Conservation (phyloP, 2,329 filamentous ascomycete species). For the Pyrenochaeta sp. region DNA sequence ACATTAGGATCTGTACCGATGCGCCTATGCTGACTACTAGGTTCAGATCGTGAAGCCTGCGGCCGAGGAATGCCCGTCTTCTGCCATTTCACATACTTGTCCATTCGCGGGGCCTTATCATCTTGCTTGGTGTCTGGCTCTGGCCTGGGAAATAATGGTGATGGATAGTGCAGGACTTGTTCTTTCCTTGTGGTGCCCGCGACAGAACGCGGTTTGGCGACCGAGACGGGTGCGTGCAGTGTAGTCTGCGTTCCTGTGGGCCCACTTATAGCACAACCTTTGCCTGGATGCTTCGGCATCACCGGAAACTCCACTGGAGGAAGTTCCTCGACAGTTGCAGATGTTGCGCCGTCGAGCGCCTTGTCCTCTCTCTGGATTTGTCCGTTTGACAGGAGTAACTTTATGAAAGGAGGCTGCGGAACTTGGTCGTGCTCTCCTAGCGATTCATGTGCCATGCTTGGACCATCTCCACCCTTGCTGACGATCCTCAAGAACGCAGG, state of each 20-base stretch:
- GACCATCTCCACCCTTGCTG: not conserved
- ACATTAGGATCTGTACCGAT: slow-evolving; percentile 3
- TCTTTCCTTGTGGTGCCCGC: not conserved
- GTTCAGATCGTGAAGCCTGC: not conserved
- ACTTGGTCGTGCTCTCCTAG: not conserved
- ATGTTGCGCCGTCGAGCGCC: not conserved
- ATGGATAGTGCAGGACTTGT: not conserved
- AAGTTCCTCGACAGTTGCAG: not conserved
- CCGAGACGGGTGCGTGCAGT: not conserved
- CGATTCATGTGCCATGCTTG: not conserved
- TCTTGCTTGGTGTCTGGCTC: not conserved
- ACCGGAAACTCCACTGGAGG: not conserved
- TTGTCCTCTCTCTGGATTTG: too few species aligned
- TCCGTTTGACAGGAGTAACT: too few species aligned
- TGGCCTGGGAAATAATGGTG: not conserved
- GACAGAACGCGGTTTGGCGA: not conserved
- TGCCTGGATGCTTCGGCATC: not conserved
- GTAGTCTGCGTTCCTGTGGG: not conserved
- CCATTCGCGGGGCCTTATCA: not conserved
- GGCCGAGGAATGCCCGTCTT: not conserved
- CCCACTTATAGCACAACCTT: not conserved
- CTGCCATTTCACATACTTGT: slow-evolving; percentile 1
- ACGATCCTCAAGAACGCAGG: not conserved
- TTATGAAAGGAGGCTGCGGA: too few species aligned
- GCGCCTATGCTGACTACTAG: not conserved